phyloP scores from a whole-genome alignment of 257 asterid species.

The Penstemon newberryi region DNA sequence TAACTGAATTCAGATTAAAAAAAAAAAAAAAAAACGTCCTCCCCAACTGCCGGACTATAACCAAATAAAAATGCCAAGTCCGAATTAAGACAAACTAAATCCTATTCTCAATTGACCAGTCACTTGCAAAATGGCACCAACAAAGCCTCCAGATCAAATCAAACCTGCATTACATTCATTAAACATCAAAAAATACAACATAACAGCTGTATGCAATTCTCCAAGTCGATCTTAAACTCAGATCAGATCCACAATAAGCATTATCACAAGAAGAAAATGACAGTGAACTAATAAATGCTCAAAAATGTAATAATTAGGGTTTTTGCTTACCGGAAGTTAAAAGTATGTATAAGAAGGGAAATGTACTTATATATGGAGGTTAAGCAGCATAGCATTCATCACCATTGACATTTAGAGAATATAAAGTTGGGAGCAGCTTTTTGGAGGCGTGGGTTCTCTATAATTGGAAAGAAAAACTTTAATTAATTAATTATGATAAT shows the following conservation, averaged over 20 bases:
- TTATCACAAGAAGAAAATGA: conserved; percentile 20
- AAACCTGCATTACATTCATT: conserved; percentile 53
- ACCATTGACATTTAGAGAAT: conserved; percentile 55
- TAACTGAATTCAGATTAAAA: conserved; percentile 39
- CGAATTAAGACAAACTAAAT: conserved; percentile 25
- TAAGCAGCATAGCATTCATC: conserved; percentile 40
- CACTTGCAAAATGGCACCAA: conserved; percentile 29
- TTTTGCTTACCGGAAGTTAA: conserved; percentile 38
- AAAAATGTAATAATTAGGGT: conserved; percentile 12
- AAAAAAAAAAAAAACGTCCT: conserved; percentile 25
- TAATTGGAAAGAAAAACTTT: conserved; percentile 24
- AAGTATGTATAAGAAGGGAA: conserved; percentile 14
- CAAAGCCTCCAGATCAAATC: conserved; percentile 48
- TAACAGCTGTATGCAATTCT: conserved; percentile 20
- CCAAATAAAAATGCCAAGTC: conserved; percentile 15
- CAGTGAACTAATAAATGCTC: conserved; percentile 3
- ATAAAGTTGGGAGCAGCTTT: conserved; percentile 46
- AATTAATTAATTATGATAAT: conserved; percentile 10
- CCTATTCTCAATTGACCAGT: conserved; percentile 22
- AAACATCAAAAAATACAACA: conserved; percentile 18
- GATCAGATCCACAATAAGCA: conserved; percentile 66
- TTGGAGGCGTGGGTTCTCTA: conserved; percentile 44
- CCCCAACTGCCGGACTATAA: not conserved
- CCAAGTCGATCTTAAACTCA: conserved; percentile 44
- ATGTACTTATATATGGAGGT: conserved; percentile 29